Percentiles rank a stretch among this genome's conserved stretches.
Evolutionary conservation across 1,284 basidiomycete species (phyloP).

Genomic region (Ustilago esculenta): DNA sequence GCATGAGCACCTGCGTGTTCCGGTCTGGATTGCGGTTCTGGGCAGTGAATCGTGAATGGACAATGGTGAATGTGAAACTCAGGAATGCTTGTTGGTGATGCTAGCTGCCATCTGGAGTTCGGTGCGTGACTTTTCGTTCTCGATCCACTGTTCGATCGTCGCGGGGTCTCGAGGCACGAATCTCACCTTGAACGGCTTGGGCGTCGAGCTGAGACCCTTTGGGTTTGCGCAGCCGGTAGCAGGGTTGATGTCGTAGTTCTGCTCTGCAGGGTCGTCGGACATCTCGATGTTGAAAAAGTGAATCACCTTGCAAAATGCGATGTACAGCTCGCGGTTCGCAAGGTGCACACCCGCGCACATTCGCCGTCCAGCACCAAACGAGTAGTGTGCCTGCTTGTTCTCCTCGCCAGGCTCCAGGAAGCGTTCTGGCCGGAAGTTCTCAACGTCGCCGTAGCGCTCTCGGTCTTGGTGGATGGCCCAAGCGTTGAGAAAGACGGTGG

Average conservation of each 20-base stretch:
- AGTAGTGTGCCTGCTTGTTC: constrained; percentile 43
- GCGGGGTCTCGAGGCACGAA: constrained; percentile 32
- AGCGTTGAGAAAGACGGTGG: constrained; percentile 64
- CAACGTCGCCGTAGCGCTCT: constrained; percentile 37
- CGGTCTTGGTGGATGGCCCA: constrained; percentile 62
- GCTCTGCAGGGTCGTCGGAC: constrained; percentile 5
- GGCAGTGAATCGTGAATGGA: too few species aligned
- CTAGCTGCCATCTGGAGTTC: constrained; percentile 27
- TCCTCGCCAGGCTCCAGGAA: constrained; percentile 39
- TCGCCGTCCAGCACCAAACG: constrained; percentile 35
- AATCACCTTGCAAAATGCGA: constrained; percentile 45
- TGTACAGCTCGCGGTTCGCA: constrained; percentile 44
- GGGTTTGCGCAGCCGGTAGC: constrained; percentile 44
- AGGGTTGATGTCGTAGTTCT: constrained; percentile 37
- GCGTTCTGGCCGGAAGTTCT: constrained; percentile 42
- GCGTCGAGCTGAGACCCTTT: constrained; percentile 34
- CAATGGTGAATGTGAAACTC: too few species aligned
- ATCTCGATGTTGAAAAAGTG: constrained; percentile 44
- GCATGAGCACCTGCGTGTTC: too few species aligned
- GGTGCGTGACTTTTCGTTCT: constrained; percentile 21
- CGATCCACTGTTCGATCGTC: constrained; percentile 30
- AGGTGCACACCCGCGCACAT: constrained; percentile 51
- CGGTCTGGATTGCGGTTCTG: too few species aligned
- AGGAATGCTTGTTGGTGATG: constrained; percentile 2
- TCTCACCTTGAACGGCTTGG: constrained; percentile 42